phyloP scores from a whole-genome alignment of 257 asterid genomes.

The Lycium ferocissimum region DNA sequence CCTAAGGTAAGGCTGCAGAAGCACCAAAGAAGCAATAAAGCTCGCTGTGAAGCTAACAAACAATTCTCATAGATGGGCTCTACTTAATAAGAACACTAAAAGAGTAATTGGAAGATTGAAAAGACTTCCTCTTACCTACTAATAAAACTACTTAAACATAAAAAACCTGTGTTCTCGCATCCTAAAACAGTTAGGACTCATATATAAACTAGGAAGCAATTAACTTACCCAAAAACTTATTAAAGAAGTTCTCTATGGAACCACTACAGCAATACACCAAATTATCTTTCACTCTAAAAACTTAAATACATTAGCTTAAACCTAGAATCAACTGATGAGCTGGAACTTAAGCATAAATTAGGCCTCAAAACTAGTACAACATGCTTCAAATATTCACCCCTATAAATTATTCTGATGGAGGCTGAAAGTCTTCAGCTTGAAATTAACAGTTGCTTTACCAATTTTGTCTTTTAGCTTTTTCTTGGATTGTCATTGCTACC shows the following conservation, averaged over 20 bases:
- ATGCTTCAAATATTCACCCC: slow-evolving; percentile 14
- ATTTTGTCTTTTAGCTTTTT: not conserved
- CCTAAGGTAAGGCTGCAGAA: not conserved
- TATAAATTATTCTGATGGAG: not conserved
- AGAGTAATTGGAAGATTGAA: not conserved
- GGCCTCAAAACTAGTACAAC: not conserved
- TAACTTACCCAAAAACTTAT: not conserved
- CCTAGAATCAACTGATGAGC: not conserved
- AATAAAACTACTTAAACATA: not conserved
- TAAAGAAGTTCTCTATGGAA: not conserved
- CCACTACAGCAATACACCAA: not conserved
- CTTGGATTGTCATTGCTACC: not conserved
- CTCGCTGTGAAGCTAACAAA: slow-evolving; percentile 1
- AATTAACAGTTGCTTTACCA: not conserved
- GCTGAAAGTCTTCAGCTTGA: not conserved
- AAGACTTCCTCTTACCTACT: not conserved
- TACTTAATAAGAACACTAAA: not conserved
- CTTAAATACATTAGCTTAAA: not conserved
- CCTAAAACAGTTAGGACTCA: not conserved
- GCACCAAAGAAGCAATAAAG: not conserved
- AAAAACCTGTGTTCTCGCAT: not conserved
- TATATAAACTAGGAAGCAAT: not conserved
- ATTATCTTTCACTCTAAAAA: not conserved
- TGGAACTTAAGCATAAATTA: slow-evolving; percentile 8
- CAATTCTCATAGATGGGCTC: not conserved